Evolutionary conservation across 768 basidiomycete genomes (phyloP).

Genomic region (Sistotremastrum niveocremeum): DNA sequence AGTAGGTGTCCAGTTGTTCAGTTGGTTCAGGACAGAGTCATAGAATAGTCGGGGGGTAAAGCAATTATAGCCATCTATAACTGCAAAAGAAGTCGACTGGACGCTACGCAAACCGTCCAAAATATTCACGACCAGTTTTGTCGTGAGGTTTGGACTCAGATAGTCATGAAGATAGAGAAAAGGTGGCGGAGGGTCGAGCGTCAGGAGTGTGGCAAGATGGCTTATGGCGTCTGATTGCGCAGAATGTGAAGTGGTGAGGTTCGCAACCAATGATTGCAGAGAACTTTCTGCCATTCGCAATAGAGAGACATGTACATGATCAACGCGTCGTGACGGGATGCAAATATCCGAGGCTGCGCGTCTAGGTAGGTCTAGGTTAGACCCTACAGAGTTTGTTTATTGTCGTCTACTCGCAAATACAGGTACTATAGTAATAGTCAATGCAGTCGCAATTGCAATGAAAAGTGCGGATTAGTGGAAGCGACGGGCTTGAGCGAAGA

Average conservation of each 20-base stretch:
- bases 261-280: too few species aligned
- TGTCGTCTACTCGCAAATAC: too few species aligned
- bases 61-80: conserved; percentile 42
- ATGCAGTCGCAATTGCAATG: too few species aligned
- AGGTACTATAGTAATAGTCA: too few species aligned
- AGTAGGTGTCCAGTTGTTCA: conserved; percentile 38
- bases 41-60: conserved; percentile 52
- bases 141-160: conserved; percentile 31
- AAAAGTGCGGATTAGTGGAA: too few species aligned
- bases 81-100: conserved; percentile 26
- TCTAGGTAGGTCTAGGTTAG: too few species aligned
- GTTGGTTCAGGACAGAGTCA: conserved; percentile 47
- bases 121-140: conserved; percentile 18
- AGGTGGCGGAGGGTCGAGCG: conserved; percentile 32
- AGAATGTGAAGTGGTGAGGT: not conserved
- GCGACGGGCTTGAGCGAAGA: too few species aligned
- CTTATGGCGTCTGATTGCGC: not conserved
- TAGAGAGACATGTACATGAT: too few species aligned
- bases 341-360: too few species aligned
- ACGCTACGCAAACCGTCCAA: conserved; percentile 11
- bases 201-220: conserved; percentile 18
- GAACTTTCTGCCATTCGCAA: too few species aligned
- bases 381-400: too few species aligned
- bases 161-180: conserved; percentile 60
- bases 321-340: too few species aligned